These are phyloP conservation scores for Kitagawia praeruptora DNA, from an alignment of 129 eudicot species.

Conservation along the genomic window DNA sequence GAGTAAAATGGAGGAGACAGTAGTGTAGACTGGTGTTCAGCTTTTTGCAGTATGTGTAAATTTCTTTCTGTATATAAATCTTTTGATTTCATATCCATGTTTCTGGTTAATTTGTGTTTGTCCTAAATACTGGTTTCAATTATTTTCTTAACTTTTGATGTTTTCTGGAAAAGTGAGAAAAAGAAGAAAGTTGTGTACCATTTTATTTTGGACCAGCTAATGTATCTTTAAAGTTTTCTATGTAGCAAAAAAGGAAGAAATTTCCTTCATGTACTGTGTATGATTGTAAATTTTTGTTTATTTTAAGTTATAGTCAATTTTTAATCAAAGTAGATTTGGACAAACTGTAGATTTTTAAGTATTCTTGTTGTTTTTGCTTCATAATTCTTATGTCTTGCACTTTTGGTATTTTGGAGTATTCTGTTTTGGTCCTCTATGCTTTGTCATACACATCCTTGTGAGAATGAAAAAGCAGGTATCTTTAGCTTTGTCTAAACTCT, in stretches of 20 bases:
- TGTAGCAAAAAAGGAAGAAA: not conserved
- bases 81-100: not conserved
- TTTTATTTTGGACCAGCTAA: not conserved
- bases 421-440: conserved; percentile 24
- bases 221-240: not conserved
- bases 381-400: conserved; percentile 12
- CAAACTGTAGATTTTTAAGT: conserved; percentile 14
- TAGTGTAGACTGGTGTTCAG: not conserved
- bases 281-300: not conserved
- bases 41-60: not conserved
- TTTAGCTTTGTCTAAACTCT: conserved; percentile 13
- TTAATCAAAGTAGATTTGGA: conserved; percentile 7
- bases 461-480: conserved; percentile 11
- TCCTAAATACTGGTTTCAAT: not conserved
- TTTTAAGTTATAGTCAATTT: not conserved
- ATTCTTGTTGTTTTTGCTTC: conserved; percentile 20
- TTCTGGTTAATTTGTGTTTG: not conserved
- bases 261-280: not conserved
- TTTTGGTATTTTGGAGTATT: conserved; percentile 37
- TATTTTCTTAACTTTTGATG: not conserved
- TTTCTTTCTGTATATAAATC: not conserved
- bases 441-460: conserved; percentile 34
- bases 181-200: not conserved
- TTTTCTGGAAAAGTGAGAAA: conserved; percentile 4
- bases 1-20: conserved; percentile 3